Conservation (phyloP, 2,329 filamentous ascomycete genomes). For the Fusarium sp. region DNA sequence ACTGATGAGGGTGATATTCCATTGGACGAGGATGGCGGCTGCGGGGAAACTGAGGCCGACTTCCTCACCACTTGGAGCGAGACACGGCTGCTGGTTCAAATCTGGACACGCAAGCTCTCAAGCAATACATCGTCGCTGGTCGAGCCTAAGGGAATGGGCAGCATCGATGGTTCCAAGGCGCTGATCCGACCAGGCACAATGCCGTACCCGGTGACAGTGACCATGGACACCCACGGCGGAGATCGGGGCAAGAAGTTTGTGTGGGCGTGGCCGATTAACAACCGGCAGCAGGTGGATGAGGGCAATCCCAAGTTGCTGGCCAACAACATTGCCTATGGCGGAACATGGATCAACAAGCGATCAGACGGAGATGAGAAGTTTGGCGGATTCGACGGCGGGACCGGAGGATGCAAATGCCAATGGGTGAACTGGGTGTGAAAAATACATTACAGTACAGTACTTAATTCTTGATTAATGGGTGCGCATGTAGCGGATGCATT, state of each 20-base stretch:
- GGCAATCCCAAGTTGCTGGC: slow-evolving; percentile 55
- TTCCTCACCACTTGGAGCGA: slow-evolving; percentile 66
- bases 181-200: slow-evolving; percentile 63
- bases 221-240: slow-evolving; percentile 69
- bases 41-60: slow-evolving; percentile 60
- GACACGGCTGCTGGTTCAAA: slow-evolving; percentile 69
- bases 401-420: slow-evolving; percentile 67
- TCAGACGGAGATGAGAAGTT: slow-evolving; percentile 54
- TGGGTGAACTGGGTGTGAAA: slow-evolving; percentile 62
- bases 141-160: slow-evolving; percentile 42
- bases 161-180: slow-evolving; percentile 43
- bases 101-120: slow-evolving; percentile 64
- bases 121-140: slow-evolving; percentile 54
- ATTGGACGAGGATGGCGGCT: slow-evolving; percentile 63
- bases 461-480: slow-evolving; percentile 26
- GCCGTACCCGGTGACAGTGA: slow-evolving; percentile 69
- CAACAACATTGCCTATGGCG: slow-evolving; percentile 60
- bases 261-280: slow-evolving; percentile 61
- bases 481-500: slow-evolving; percentile 32
- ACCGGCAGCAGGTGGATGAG: slow-evolving; percentile 55
- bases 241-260: slow-evolving; percentile 60
- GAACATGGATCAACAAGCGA: slow-evolving; percentile 61
- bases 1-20: slow-evolving; percentile 53
- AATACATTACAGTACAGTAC: neutral
- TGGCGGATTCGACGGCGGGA: slow-evolving; percentile 69